Conservation (phyloP, 345 rosid species). For the Melaleuca quinquenervia region DNA sequence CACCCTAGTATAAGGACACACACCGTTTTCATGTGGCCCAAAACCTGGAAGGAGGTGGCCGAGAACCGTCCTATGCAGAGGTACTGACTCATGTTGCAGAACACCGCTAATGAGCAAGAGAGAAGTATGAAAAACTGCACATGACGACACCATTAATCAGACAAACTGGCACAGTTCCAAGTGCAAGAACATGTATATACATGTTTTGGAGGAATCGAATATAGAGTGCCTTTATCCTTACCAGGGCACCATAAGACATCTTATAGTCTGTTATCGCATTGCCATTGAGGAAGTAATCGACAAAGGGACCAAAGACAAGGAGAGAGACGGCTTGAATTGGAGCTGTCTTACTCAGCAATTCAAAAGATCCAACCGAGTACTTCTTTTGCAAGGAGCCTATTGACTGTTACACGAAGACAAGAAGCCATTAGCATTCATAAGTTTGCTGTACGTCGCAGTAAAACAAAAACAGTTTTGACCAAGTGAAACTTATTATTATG, state of each 20-base stretch:
- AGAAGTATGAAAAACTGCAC: conserved; percentile 78
- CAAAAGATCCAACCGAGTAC: conserved; percentile 31
- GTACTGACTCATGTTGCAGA: conserved; percentile 96
- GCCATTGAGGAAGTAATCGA: conserved; percentile 23
- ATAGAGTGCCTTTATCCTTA: conserved; percentile 3
- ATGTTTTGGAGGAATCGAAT: background rate
- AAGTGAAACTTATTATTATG: background rate
- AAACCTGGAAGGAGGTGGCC: conserved; percentile 82
- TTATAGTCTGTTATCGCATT: conserved; percentile 16
- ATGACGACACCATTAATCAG: background rate
- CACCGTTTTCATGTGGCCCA: conserved; percentile 97
- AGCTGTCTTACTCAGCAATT: conserved; percentile 31
- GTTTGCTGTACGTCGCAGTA: background rate
- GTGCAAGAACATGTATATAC: background rate
- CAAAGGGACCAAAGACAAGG: conserved; percentile 22
- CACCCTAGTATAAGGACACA: conserved; percentile 85
- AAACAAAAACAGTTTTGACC: background rate
- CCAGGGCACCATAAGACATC: conserved; percentile 20
- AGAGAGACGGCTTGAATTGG: conserved; percentile 33
- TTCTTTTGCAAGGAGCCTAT: conserved; percentile 33
- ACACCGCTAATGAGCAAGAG: conserved; percentile 83
- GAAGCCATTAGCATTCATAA: background rate
- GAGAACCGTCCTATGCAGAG: conserved; percentile 98
- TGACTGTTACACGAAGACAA: conserved; percentile 12
- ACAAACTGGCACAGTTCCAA: background rate